Evolutionary conservation across 2,329 filamentous ascomycete species (phyloP).

Genomic region (Penicillium sp.): DNA sequence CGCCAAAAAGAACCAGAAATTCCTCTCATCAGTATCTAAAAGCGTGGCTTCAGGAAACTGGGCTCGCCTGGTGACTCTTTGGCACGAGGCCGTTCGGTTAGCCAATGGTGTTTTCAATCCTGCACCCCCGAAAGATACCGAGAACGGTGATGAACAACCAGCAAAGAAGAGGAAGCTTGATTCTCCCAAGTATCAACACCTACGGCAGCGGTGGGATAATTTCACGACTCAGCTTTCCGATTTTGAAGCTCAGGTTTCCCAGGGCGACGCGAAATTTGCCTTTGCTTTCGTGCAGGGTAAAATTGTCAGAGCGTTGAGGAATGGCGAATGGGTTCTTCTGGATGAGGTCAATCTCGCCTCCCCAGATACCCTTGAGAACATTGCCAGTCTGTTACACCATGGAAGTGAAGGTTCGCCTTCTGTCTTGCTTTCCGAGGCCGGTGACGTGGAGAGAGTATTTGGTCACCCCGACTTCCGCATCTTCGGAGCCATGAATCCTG

Average conservation of each 20-base stretch:
- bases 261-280: conserved; percentile 76
- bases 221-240: conserved; percentile 76
- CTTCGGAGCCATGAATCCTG: conserved; percentile 98
- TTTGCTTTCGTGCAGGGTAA: conserved; percentile 97
- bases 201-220: conserved; percentile 76
- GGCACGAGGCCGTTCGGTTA: conserved; percentile 87
- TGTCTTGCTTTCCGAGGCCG: conserved; percentile 88
- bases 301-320: conserved; percentile 91
- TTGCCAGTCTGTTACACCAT: conserved; percentile 81
- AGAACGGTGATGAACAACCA: conserved; percentile 59
- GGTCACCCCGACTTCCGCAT: conserved; percentile 94
- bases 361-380: conserved; percentile 90
- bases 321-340: conserved; percentile 94
- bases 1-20: conserved; percentile 82
- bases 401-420: conserved; percentile 75
- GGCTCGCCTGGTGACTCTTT: conserved; percentile 81
- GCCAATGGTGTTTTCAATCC: conserved; percentile 71
- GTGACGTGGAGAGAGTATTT: conserved; percentile 84
- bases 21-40: conserved; percentile 79
- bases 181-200: conserved; percentile 52
- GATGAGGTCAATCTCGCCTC: conserved; percentile 98
- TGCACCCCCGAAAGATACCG: conserved; percentile 46
- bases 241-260: conserved; percentile 77
- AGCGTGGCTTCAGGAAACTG: conserved; percentile 82
- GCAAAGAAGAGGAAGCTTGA: conserved; percentile 73